phyloP scores from a whole-genome alignment of 306 rosid species.

The Ormosia semicastrata region DNA sequence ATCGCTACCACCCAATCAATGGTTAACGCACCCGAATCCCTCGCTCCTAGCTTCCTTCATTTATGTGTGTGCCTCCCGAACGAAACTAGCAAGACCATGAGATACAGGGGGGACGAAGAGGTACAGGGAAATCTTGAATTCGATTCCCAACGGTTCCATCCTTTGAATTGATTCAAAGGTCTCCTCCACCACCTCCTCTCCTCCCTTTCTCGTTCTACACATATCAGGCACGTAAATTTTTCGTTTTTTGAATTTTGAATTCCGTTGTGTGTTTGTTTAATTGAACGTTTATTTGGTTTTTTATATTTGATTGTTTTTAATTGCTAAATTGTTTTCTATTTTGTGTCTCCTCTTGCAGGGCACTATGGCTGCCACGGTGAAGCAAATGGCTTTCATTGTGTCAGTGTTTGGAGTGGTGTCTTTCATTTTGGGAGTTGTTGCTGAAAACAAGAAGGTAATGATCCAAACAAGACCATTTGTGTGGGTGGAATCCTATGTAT shows the following conservation, averaged over 20 bases:
- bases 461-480: neutral
- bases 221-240: neutral
- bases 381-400: conserved; percentile 32
- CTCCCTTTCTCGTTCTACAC: neutral
- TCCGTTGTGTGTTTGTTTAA: neutral
- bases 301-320: neutral
- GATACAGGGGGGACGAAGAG: neutral
- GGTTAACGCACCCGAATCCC: neutral
- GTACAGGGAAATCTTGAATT: neutral
- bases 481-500: too few relatives aligned
- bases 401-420: neutral
- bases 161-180: neutral
- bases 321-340: neutral
- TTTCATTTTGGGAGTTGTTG: conserved; percentile 37
- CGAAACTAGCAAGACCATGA: neutral
- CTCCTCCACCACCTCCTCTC: neutral
- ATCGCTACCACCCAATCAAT: neutral
- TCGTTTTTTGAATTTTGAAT: neutral
- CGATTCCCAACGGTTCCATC: neutral
- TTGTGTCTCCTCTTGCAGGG: neutral
- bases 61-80: neutral
- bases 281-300: neutral
- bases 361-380: conserved; percentile 25
- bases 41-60: neutral
- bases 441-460: conserved; percentile 44